phyloP scores from a whole-genome alignment of 495 filamentous ascomycete species.

The Cenococcum geophilum region DNA sequence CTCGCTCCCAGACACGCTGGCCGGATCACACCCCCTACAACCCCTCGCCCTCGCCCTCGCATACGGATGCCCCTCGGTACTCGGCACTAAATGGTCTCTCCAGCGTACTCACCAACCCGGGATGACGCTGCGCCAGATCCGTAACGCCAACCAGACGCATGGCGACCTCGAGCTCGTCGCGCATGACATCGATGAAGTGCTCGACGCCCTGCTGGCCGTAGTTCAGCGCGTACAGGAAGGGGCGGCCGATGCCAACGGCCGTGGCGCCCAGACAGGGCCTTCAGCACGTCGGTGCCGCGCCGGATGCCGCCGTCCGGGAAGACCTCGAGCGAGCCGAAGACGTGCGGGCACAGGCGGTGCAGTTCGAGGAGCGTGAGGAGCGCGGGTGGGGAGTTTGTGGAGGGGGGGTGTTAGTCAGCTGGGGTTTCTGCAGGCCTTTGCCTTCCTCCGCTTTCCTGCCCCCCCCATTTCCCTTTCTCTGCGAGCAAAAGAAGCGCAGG shows the following conservation, averaged over 20 bases:
- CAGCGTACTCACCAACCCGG: slow-evolving; percentile 62
- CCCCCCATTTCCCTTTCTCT: no score
- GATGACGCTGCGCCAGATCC: slow-evolving; percentile 60
- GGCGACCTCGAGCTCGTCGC: slow-evolving; percentile 70
- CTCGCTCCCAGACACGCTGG: neutral
- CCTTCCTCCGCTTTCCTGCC: no score
- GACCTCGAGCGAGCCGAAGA: slow-evolving; percentile 59
- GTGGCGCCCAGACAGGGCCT: slow-evolving; percentile 60
- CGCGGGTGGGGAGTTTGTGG: slow-evolving; percentile 49
- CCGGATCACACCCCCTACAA: neutral
- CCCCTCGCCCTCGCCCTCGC: neutral
- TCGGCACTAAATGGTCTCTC: slow-evolving; percentile 62
- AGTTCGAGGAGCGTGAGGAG: slow-evolving; percentile 60
- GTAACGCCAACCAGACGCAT: slow-evolving; percentile 77
- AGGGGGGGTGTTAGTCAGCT: no score
- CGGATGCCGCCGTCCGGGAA: slow-evolving; percentile 62
- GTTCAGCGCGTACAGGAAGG: slow-evolving; percentile 50
- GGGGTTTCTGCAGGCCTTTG: no score
- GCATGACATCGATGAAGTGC: slow-evolving; percentile 51
- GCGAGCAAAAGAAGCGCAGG: no score
- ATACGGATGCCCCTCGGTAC: slow-evolving; percentile 26
- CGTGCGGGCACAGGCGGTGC: slow-evolving; percentile 51
- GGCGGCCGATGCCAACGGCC: slow-evolving; percentile 59
- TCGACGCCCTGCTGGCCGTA: slow-evolving; percentile 43
- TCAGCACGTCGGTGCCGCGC: slow-evolving; percentile 62